Conservation (phyloP, 257 asterid genomes). For the Nicotiana obtusifolia region DNA sequence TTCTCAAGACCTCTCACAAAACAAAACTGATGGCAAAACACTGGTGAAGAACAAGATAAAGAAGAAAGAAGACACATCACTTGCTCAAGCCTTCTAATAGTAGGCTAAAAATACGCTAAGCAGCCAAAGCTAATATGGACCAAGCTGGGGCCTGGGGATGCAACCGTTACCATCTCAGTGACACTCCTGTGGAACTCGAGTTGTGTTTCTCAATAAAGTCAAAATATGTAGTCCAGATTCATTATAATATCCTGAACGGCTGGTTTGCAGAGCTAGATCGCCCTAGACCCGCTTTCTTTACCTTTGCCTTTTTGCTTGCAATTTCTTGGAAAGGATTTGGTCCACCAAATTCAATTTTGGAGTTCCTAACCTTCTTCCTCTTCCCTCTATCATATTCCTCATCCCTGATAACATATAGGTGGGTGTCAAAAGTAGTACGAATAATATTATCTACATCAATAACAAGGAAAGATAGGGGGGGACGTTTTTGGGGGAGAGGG, state of each 20-base stretch:
- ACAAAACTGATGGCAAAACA: slow-evolving; percentile 4
- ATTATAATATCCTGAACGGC: slow-evolving; percentile 56
- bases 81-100: slow-evolving; percentile 3
- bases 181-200: not conserved
- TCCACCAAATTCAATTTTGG: slow-evolving; percentile 42
- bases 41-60: not conserved
- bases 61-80: not conserved
- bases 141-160: not conserved
- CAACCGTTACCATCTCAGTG: not conserved
- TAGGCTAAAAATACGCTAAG: not conserved
- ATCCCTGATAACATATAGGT: slow-evolving; percentile 48
- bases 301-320: slow-evolving; percentile 37
- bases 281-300: slow-evolving; percentile 41
- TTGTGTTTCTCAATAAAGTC: not conserved
- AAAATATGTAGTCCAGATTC: not conserved
- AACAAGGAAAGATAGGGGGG: not conserved
- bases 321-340: slow-evolving; percentile 78
- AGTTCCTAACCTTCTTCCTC: slow-evolving; percentile 69
- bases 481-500: not conserved
- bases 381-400: slow-evolving; percentile 94
- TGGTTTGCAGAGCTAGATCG: slow-evolving; percentile 34
- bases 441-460: not conserved
- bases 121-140: not conserved
- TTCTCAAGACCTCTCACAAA: not conserved
- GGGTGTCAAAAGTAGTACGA: not conserved